These are phyloP conservation scores for Solanum chacoense DNA, from an alignment of 305 asterid genomes.

Conservation along the genomic window DNA sequence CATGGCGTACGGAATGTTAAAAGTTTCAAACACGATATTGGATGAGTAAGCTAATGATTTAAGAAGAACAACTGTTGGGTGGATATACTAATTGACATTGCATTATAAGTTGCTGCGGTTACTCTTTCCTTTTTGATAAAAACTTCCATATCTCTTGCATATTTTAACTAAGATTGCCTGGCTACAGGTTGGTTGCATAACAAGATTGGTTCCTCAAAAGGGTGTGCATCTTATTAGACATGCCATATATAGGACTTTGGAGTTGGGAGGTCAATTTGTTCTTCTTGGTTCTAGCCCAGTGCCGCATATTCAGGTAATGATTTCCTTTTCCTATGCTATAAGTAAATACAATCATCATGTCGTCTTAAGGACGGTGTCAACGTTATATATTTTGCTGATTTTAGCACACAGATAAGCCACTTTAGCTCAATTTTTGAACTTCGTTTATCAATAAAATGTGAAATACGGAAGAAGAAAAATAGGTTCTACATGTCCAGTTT, in stretches of 20 bases:
- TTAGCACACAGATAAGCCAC: not conserved
- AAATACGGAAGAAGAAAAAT: not conserved
- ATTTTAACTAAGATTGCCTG: not conserved
- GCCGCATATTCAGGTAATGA: conserved; percentile 69
- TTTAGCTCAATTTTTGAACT: not conserved
- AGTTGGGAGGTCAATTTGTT: conserved; percentile 89
- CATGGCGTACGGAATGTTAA: not conserved
- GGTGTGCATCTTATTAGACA: conserved; percentile 97
- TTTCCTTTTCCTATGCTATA: conserved; percentile 7
- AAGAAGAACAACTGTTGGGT: not conserved
- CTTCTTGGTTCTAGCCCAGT: conserved; percentile 99
- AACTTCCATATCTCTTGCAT: not conserved
- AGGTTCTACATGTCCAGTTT: not conserved
- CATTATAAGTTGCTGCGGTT: not conserved
- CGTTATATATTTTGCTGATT: not conserved
- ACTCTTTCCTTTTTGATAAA: not conserved
- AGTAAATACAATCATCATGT: not conserved
- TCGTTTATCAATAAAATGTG: not conserved
- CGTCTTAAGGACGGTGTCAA: not conserved
- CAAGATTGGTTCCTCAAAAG: conserved; percentile 97
- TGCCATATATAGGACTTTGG: conserved; percentile 82
- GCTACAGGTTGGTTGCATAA: conserved; percentile 83
- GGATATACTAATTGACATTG: not conserved
- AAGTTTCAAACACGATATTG: not conserved
- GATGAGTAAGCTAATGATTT: not conserved